Evolutionary conservation across 345 rosid genomes (phyloP), one percentile per base, ranked within the genome.

Genomic region (Noccaea caerulescens): DNA sequence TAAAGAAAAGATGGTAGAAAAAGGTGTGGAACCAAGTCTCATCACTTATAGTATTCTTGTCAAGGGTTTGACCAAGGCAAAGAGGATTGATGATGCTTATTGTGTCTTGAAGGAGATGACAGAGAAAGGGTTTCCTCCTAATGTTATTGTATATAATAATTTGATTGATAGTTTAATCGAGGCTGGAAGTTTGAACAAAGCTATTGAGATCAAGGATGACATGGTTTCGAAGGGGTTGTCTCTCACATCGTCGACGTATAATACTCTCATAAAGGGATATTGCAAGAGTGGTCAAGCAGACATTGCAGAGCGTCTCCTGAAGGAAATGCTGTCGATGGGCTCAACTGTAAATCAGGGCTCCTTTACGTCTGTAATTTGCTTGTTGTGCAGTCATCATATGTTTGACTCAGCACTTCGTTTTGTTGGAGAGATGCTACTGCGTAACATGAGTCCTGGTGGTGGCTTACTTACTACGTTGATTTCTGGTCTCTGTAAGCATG

Each of bases 381-480:
- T 80, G 80, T 66, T 86, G 68, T 89, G 90, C 71, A 41, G 52
- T 62, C 74, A 65, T 37, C 73, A 47, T 75, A 82, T 75, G 83
- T 86, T 83, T n/a, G 80, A 76, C 68, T 76, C 84, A 38, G 96
- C 96, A 37, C 64, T 86, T 38, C 39, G 16, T 44, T 79, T 87
- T 58, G 69, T 64, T 45, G 68, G 72, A 68, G 87, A 87, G 69
- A 86, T 91, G 96, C 54, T 86, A 39, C 50, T 78, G 49, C 85
- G 88, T 78, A 81, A 89, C 69, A 77, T 89, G 75, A 86, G 81
- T 73, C 92, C 93, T 11, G 85, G 81, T 77, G 93, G 85, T 71
- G 71, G 76, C 10, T 72, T 86, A 77, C 83, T 89, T 63, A 87
- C 96, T 34, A 76, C 71, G 10, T 79, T 89, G 89, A 69, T 87